A percentile compares a stretch with the other conserved stretches of the same genome.
Conservation (phyloP, 306 rosid species). For the Castanea crenata region DNA sequence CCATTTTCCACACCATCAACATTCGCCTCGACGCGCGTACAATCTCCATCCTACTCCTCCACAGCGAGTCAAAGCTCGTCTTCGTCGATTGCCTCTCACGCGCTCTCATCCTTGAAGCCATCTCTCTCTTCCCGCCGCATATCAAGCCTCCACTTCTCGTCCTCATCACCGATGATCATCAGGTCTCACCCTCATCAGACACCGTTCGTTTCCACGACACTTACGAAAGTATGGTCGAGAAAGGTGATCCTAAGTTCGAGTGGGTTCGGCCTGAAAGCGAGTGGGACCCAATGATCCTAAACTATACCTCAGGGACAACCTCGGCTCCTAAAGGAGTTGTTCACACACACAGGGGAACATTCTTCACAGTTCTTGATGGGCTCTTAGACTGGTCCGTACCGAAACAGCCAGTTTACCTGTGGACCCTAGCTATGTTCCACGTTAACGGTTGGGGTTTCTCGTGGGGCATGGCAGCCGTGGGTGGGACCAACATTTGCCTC, state of each 20-base stretch:
- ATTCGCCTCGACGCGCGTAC: not conserved
- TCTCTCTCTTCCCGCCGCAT: not conserved
- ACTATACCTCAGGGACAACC: conserved; percentile 9
- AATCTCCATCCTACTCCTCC: not conserved
- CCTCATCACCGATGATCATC: not conserved
- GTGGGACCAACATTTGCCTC: conserved; percentile 24
- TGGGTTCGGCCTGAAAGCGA: conserved; percentile 15
- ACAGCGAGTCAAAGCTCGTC: not conserved
- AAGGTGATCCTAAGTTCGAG: not conserved
- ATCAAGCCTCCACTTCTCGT: not conserved
- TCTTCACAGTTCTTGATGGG: not conserved
- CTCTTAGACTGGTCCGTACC: conserved; percentile 16
- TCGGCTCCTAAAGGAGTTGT: conserved; percentile 6
- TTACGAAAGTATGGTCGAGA: not conserved
- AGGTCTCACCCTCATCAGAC: not conserved
- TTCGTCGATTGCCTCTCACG: not conserved
- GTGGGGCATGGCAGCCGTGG: conserved; percentile 24
- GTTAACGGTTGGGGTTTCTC: conserved; percentile 22
- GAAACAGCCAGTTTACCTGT: conserved; percentile 9
- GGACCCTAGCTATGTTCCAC: conserved; percentile 16
- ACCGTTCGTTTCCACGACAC: not conserved
- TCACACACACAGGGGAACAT: conserved; percentile 3
- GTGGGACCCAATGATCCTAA: not conserved
- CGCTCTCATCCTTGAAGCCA: not conserved
- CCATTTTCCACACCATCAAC: not conserved